Evolutionary conservation across 2,329 filamentous ascomycete species (phyloP).

Genomic region (Claviceps fusiformis): DNA sequence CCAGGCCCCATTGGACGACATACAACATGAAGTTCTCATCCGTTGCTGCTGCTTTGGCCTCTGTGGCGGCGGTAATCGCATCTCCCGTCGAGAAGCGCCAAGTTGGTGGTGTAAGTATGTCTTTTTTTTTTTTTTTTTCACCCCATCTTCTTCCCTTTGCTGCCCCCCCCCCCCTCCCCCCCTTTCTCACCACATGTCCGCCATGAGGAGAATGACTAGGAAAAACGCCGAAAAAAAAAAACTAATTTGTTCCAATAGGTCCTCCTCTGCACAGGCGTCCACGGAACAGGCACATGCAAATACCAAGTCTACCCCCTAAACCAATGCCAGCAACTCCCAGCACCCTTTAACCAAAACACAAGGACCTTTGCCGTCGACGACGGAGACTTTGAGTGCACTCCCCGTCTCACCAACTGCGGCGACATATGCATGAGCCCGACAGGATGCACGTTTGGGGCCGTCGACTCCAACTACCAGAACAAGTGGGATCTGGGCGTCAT

Average conservation of each 20-base stretch:
- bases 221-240: background rate
- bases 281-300: constrained; percentile 33
- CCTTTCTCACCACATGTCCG: background rate
- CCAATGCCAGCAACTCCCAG: constrained; percentile 31
- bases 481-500: constrained; percentile 34
- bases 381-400: constrained; percentile 34
- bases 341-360: constrained; percentile 26
- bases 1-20: constrained; percentile 4
- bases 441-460: constrained; percentile 37
- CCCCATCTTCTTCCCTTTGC: background rate
- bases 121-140: no score
- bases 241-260: constrained; percentile 19
- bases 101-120: constrained; percentile 31
- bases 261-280: constrained; percentile 35
- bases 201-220: background rate
- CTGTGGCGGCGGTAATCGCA: constrained; percentile 12
- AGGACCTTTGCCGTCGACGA: constrained; percentile 38
- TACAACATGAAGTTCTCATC: constrained; percentile 20
- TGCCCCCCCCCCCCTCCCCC: no score
- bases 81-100: constrained; percentile 26
- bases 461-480: constrained; percentile 30
- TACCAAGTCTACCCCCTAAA: constrained; percentile 29
- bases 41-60: constrained; percentile 11
- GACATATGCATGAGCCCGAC: constrained; percentile 34
- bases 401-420: constrained; percentile 26